These are phyloP conservation scores for Neurospora discreta DNA, from an alignment of 495 filamentous ascomycete species.

Conservation along the genomic window DNA sequence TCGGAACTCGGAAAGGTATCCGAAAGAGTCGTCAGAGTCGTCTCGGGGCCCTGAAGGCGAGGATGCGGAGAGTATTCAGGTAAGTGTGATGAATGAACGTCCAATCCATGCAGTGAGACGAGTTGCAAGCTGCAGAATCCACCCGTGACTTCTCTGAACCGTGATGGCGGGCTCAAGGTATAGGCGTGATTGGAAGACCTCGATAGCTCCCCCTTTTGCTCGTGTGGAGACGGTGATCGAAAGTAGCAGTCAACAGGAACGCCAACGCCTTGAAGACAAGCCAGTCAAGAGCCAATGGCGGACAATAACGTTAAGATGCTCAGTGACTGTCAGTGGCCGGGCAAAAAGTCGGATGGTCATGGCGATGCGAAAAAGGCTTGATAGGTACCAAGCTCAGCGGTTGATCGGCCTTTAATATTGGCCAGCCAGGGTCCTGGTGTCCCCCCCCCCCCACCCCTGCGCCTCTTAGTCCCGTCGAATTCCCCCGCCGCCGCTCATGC, in stretches of 20 bases:
- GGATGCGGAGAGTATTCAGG: neutral
- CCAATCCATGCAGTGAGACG: neutral
- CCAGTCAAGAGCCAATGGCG: neutral
- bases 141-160: neutral
- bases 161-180: neutral
- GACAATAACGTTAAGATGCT: neutral
- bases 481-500: conserved; percentile 1
- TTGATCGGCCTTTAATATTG: conserved; percentile 39
- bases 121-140: neutral
- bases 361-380: conserved; percentile 13
- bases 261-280: neutral
- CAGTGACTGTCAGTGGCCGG: neutral
- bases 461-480: conserved; percentile 1
- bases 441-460: conserved; percentile 14
- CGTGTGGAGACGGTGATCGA: neutral
- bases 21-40: conserved; percentile 6
- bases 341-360: neutral
- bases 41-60: neutral
- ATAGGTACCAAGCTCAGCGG: conserved; percentile 26
- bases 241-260: neutral
- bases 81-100: neutral
- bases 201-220: neutral
- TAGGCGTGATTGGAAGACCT: neutral
- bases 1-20: conserved; percentile 1
- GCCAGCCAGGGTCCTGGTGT: conserved; percentile 16